Evolutionary conservation across 2,329 filamentous ascomycete species (phyloP).

Genomic region (Calcarisporium arbuscula): DNA sequence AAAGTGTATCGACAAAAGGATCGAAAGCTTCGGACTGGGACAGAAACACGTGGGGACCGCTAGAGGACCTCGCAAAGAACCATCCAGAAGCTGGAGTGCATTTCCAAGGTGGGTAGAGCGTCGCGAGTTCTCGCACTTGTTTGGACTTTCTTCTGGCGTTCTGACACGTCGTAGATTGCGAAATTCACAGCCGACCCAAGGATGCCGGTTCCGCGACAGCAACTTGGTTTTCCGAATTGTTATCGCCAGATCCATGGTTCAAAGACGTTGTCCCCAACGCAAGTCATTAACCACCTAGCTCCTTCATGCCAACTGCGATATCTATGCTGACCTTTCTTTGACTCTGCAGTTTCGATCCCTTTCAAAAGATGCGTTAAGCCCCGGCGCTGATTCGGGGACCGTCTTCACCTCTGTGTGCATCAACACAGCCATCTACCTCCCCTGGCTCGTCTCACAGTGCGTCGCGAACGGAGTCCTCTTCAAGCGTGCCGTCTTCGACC

Average conservation of each 20-base stretch:
- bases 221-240: background rate
- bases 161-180: no score
- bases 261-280: slow-evolving; percentile 42
- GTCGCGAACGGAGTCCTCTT: slow-evolving; percentile 64
- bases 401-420: slow-evolving; percentile 84
- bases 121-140: background rate
- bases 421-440: slow-evolving; percentile 81
- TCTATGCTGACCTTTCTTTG: no score
- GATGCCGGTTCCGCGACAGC: background rate
- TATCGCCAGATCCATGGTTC: slow-evolving; percentile 55
- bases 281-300: no score
- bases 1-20: no score
- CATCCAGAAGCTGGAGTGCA: slow-evolving; percentile 75
- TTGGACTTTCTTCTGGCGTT: no score
- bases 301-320: no score
- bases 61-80: slow-evolving; percentile 53
- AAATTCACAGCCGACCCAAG: background rate
- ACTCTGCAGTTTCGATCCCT: no score
- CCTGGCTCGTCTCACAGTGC: slow-evolving; percentile 79
- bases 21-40: no score
- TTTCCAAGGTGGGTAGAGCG: slow-evolving; percentile 52
- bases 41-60: slow-evolving; percentile 55
- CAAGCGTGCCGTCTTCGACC: slow-evolving; percentile 55
- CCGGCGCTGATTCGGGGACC: slow-evolving; percentile 64
- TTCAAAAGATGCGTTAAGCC: slow-evolving; percentile 46